phyloP scores from a whole-genome alignment of 2,329 filamentous ascomycete species.

The Fusarium guadeloupense region DNA sequence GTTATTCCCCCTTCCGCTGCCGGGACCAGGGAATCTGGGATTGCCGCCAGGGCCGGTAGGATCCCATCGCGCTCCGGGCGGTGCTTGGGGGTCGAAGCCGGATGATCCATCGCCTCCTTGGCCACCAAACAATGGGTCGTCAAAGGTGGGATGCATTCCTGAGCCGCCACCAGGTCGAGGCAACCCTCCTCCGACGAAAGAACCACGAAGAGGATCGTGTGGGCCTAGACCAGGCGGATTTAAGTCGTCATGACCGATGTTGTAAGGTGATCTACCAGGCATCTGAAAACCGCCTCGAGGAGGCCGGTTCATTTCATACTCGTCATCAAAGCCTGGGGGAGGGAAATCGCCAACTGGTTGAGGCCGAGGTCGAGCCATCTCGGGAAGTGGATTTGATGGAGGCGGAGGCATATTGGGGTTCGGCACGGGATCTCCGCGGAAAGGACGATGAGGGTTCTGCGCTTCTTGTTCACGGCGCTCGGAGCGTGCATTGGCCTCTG shows the following conservation, averaged over 20 bases:
- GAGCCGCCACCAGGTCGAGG: constrained; percentile 69
- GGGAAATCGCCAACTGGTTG: constrained; percentile 76
- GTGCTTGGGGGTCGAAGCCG: constrained; percentile 71
- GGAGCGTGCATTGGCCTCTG: constrained; percentile 53
- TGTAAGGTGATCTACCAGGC: constrained; percentile 65
- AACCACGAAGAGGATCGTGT: constrained; percentile 78
- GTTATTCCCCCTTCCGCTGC: constrained; percentile 50
- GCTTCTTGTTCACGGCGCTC: constrained; percentile 54
- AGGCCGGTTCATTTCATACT: constrained; percentile 81
- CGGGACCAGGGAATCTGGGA: constrained; percentile 58
- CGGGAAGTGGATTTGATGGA: constrained; percentile 70
- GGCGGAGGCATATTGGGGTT: constrained; percentile 69
- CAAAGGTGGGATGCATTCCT: constrained; percentile 96
- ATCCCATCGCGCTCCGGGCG: constrained; percentile 92
- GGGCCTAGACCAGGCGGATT: constrained; percentile 88
- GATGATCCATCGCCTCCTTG: constrained; percentile 48
- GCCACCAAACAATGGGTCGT: constrained; percentile 81
- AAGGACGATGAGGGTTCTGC: constrained; percentile 46
- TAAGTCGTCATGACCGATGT: constrained; percentile 86
- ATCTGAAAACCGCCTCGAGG: constrained; percentile 44
- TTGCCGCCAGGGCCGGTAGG: constrained; percentile 76
- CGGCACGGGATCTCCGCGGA: constrained; percentile 62
- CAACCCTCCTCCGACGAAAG: constrained; percentile 70
- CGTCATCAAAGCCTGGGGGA: constrained; percentile 92
- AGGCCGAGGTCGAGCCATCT: constrained; percentile 66